phyloP scores from a whole-genome alignment of 2,329 filamentous ascomycete species.

The Xylaria multiplex region DNA sequence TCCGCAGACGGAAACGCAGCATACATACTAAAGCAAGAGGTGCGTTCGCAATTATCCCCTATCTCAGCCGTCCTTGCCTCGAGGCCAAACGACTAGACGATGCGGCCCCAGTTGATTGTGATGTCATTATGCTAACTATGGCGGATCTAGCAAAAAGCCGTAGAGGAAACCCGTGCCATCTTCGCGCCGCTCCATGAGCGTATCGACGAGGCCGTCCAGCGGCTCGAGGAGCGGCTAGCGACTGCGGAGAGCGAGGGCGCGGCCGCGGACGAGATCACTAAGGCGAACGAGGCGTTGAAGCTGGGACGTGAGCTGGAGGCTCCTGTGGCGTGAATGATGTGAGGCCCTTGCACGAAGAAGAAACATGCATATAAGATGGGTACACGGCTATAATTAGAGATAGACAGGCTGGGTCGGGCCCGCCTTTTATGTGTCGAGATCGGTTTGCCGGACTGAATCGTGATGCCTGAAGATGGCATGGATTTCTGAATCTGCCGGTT shows the following conservation, averaged over 20 bases:
- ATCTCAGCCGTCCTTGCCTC: neutral
- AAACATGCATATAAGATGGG: slow-evolving; percentile 12
- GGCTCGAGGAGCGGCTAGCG: slow-evolving; percentile 81
- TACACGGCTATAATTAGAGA: neutral
- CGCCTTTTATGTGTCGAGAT: neutral
- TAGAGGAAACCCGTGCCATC: slow-evolving; percentile 88
- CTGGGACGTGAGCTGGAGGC: slow-evolving; percentile 58
- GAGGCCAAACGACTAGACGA: neutral
- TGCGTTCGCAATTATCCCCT: slow-evolving; percentile 53
- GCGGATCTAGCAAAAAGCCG: slow-evolving; percentile 71
- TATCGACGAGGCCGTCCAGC: slow-evolving; percentile 75
- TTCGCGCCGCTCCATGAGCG: slow-evolving; percentile 77
- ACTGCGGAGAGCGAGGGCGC: slow-evolving; percentile 61
- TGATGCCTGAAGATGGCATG: neutral
- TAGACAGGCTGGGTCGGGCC: neutral
- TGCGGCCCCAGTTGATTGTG: neutral
- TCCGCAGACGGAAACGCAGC: slow-evolving; percentile 74
- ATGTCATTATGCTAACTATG: neutral
- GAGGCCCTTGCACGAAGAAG: slow-evolving; percentile 3
- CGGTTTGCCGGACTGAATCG: neutral
- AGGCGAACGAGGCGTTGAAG: slow-evolving; percentile 64
- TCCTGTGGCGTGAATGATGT: slow-evolving; percentile 35
- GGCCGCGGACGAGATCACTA: slow-evolving; percentile 61
- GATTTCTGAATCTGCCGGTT: neutral
- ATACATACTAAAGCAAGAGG: slow-evolving; percentile 87